Evolutionary conservation across 768 basidiomycete genomes (phyloP).

Genomic region (Pleurotus cornucopiae): DNA sequence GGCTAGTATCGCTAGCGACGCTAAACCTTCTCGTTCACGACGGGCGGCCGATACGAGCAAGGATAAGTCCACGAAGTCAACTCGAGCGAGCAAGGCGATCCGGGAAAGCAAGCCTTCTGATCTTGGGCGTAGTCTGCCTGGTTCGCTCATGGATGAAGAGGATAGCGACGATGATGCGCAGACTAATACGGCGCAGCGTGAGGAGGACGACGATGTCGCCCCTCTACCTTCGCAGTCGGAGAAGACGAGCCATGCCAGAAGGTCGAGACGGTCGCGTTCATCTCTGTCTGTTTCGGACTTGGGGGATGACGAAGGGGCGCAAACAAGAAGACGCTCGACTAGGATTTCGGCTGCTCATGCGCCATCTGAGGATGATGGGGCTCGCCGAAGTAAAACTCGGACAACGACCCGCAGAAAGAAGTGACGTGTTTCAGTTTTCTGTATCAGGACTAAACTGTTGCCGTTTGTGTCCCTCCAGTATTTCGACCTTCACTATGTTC

Average conservation of each 20-base stretch:
- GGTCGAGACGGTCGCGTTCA: conserved; percentile 20
- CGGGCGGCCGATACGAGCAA: conserved; percentile 1
- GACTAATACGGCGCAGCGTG: conserved; percentile 20
- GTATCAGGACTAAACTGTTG: too few species aligned
- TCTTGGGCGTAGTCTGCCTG: conserved; percentile 17
- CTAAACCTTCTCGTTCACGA: conserved; percentile 10
- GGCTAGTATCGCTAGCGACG: conserved; percentile 9
- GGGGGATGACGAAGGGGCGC: conserved; percentile 27
- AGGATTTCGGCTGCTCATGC: conserved; percentile 28
- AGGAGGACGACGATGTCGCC: conserved; percentile 34
- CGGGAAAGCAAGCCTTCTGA: conserved; percentile 10
- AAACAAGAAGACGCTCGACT: conserved; percentile 40
- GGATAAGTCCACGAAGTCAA: neutral
- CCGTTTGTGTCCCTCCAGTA: too few species aligned
- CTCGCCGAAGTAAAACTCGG: neutral
- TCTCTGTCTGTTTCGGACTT: conserved; percentile 28
- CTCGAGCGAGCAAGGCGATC: conserved; percentile 5
- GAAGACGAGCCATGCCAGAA: conserved; percentile 16
- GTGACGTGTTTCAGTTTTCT: too few species aligned
- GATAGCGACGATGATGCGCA: conserved; percentile 22
- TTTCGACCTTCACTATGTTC: too few species aligned
- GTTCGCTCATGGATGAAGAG: conserved; percentile 21
- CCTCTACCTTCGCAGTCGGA: conserved; percentile 31
- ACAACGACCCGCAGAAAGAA: neutral
- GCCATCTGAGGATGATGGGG: neutral